Base-by-base conservation (phyloP, 805 yeast genomes). In the Cyberlindnera japonica region DNA sequence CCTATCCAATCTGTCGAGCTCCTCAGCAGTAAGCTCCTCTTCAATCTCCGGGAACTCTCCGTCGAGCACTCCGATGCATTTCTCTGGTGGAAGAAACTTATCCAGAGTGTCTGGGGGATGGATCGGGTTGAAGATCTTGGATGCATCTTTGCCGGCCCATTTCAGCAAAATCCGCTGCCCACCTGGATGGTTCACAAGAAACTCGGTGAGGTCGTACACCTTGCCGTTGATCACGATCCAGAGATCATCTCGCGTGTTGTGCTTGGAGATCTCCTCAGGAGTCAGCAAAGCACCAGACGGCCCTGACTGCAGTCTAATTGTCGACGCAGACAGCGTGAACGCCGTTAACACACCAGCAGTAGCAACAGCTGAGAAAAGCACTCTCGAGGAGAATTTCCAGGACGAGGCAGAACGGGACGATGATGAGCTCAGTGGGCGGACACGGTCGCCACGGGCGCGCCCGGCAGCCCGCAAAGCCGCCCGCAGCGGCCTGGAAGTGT, bases 51-150 rank as follows among this genome's bases (percentile, higher is more conserved):
- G 65, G 33, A 57, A 55, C 41, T 54, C 58, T n/a, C 62, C 65
- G 17, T 63, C 52, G 26, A 79, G 62, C 9, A 67, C 68, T 7
- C 93, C 95, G 27, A 86, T 61, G 51, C 79, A 79, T 55, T 81
- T 80, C 21, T 77, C 77, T 20, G 58, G 59, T 14, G 79, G 74
- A 25, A 84, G 65, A 57, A 69, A 77, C 52, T 78, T 77, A 27
- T 76, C 79, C 39, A 91, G 69, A 6, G 87, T 83, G 53, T 89
- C 96, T n/a, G 82, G 76, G 0, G 98, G 93, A 62, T 91, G 99
- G 45, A 91, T 72, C 15, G 95, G 96, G 41, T 79, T 83, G 57
- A 88, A 91, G 14, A 86, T 79, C 53, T 82, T 81, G 10, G 95
- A 82, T 11, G 91, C 95, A 47, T 84, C 89, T 44, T 74, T 78